These are phyloP conservation scores for Quaeritorhiza haematococci DNA, from an alignment of 371 early-diverging fungal species.

Conservation along the genomic window DNA sequence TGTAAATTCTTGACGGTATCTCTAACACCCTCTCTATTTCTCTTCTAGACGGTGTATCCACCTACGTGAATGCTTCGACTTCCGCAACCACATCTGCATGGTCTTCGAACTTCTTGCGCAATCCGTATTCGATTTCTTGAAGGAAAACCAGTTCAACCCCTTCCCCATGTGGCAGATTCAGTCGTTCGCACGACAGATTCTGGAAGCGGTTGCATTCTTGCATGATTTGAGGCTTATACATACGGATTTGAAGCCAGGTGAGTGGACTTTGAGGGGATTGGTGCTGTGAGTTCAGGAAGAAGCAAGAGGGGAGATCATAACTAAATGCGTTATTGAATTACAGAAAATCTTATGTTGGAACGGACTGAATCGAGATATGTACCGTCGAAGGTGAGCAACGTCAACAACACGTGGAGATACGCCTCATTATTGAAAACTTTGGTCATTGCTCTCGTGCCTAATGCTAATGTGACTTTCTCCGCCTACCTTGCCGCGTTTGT, in stretches of 20 bases:
- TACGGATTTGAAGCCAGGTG: constrained; percentile 93
- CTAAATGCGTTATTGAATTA: neutral
- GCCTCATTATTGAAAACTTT: too few relatives aligned
- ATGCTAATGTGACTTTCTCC: too few relatives aligned
- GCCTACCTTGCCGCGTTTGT: neutral
- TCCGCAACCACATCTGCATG: constrained; percentile 92
- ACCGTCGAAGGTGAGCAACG: constrained; percentile 1
- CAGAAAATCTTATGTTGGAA: constrained; percentile 39
- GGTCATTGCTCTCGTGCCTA: too few relatives aligned
- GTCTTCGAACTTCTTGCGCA: constrained; percentile 87
- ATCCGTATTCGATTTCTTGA: constrained; percentile 89
- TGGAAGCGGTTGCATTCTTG: constrained; percentile 72
- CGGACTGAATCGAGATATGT: constrained; percentile 7
- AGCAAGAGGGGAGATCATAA: too few relatives aligned
- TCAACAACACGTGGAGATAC: too few relatives aligned
- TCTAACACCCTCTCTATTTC: neutral
- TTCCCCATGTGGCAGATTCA: constrained; percentile 83
- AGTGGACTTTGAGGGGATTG: too few relatives aligned
- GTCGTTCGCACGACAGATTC: constrained; percentile 70
- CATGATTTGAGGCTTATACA: constrained; percentile 81
- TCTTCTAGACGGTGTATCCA: constrained; percentile 57
- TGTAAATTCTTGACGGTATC: too few relatives aligned
- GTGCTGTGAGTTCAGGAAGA: too few relatives aligned
- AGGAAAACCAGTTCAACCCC: constrained; percentile 79
- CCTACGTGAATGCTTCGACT: constrained; percentile 73